These are phyloP conservation scores for Paecilomyces niveus DNA, from an alignment of 2,329 filamentous ascomycete species.

Conservation along the genomic window DNA sequence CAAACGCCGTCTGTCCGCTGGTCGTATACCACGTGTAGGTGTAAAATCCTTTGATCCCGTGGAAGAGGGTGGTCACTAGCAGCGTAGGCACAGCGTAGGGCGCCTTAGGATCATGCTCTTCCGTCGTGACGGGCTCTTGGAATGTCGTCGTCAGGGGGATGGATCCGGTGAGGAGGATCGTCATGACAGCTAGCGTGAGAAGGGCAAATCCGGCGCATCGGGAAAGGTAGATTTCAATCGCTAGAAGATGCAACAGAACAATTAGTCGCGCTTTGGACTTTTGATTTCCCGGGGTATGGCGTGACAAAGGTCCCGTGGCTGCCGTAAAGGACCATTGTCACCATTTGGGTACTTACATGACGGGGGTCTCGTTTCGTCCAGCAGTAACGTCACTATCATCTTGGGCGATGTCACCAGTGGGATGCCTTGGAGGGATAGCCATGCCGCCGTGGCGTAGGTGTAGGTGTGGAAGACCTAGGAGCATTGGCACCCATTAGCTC, in stretches of 20 bases:
- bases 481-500: neutral
- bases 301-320: neutral
- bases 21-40: conserved; percentile 61
- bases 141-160: conserved; percentile 56
- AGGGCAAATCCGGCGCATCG: conserved; percentile 63
- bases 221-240: conserved; percentile 65
- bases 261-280: conserved; percentile 5
- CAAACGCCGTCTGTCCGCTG: conserved; percentile 50
- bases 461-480: conserved; percentile 39
- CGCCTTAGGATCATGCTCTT: conserved; percentile 43
- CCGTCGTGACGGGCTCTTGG: conserved; percentile 32
- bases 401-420: conserved; percentile 54
- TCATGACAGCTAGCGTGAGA: conserved; percentile 55
- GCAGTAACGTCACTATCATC: conserved; percentile 54
- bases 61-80: conserved; percentile 60
- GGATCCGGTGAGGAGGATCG: conserved; percentile 63
- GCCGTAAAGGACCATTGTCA: neutral
- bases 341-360: conserved; percentile 36
- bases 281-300: neutral
- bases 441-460: conserved; percentile 37
- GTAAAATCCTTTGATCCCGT: conserved; percentile 56
- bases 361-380: conserved; percentile 49
- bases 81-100: conserved; percentile 62
- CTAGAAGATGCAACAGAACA: conserved; percentile 26
- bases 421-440: conserved; percentile 39